Conservation (phyloP, 2,329 filamentous ascomycete species). For the Hymenoscyphus fraxineus region DNA sequence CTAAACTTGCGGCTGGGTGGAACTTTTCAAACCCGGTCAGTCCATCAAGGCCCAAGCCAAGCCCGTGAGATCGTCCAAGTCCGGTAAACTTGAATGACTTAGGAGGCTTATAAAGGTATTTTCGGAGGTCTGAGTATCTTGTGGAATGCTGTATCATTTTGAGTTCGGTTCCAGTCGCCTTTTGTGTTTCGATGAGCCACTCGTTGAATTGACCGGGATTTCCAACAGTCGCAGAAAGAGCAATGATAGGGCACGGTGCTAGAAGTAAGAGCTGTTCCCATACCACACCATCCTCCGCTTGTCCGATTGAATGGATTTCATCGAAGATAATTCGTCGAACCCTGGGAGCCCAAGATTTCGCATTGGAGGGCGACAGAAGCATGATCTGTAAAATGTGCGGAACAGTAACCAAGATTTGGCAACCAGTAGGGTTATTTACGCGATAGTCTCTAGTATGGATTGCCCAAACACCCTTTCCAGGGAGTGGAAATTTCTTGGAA, state of each 20-base stretch:
- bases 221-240: constrained; percentile 74
- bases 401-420: constrained; percentile 73
- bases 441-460: constrained; percentile 74
- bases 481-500: constrained; percentile 55
- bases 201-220: constrained; percentile 67
- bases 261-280: constrained; percentile 76
- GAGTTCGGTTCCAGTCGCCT: constrained; percentile 57
- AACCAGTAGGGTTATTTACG: constrained; percentile 68
- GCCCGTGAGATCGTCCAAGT: constrained; percentile 35
- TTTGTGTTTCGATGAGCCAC: constrained; percentile 65
- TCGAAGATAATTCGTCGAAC: constrained; percentile 78
- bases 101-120: constrained; percentile 62
- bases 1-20: constrained; percentile 62
- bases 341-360: constrained; percentile 61
- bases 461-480: constrained; percentile 68
- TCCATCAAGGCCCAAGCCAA: constrained; percentile 44
- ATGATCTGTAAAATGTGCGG: constrained; percentile 78
- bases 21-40: constrained; percentile 39
- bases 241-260: constrained; percentile 73
- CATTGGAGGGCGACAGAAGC: constrained; percentile 63
- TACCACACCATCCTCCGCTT: constrained; percentile 69
- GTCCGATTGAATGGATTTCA: constrained; percentile 76
- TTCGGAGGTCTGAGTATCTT: constrained; percentile 74
- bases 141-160: constrained; percentile 65
- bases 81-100: constrained; percentile 37